Evolutionary conservation across 1,284 basidiomycete species (phyloP), one percentile per base, ranked within the genome.

Genomic region (Sporisorium scitamineum): DNA sequence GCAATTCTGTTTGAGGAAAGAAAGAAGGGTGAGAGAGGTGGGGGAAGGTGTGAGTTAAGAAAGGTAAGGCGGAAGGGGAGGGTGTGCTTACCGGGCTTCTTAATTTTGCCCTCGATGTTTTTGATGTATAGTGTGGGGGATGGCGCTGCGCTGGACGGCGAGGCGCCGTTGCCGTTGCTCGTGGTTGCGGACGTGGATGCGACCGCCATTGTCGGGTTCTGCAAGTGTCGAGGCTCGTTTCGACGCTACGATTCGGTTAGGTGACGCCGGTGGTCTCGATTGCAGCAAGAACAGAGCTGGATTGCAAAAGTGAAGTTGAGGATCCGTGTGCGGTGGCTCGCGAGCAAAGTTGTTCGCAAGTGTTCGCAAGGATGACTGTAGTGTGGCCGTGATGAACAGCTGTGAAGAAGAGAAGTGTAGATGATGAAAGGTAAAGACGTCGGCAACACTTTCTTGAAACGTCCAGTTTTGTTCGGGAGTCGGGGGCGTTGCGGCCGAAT

Each of bases 61-160:
- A 31, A 20, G 13, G 26, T 27, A 22, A 5, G n/a, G 45, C 29
- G 41, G n/a, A 24, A 42, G 5, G 31, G 20, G n/a, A 34, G n/a
- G n/a, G n/a, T n/a, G 8, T 39, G 83, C 87, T 70, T 42, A 88
- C 88, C 88, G 34, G 93, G 91, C 87, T 96, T 99, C 87, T 95
- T 94, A 79, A 96, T 89, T 87, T 95, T 94, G 85, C 93, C 92
- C 84, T 97, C 94, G 81, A 99, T 90, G 85, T 97, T 97, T 84
- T 94, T 94, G 86, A 99, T 88, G 87, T 97, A 98, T 78, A 99
- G 90, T 57, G 95, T 94, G 52, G 91, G 90, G 84, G 92, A 94
- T 31, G 94, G 95, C 0, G 73, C 51, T 32, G 58, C 61, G 10
- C 47, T 61, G 22, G 52, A 39, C 3, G 59, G 0, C 0, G 39